Percentiles rank a stretch among this genome's conserved stretches.
phyloP scores from a whole-genome alignment of 495 filamentous ascomycete species.

The Annulohypoxylon stygium region DNA sequence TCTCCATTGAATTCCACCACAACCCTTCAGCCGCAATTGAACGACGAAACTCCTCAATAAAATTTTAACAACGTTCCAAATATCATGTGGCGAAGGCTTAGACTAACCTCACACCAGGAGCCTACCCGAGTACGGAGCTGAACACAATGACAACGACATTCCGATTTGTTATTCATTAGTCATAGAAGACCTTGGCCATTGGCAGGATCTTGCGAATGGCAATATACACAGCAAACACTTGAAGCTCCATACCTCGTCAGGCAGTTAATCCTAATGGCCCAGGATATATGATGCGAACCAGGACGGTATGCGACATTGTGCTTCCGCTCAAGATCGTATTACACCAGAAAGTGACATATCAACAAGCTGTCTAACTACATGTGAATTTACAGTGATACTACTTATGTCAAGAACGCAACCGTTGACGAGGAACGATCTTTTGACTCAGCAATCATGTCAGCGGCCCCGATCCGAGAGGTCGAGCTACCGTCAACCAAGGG shows the following conservation, averaged over 20 bases:
- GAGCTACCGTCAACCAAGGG: not conserved
- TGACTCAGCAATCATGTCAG: not conserved
- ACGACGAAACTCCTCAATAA: not conserved
- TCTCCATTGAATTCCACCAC: not conserved
- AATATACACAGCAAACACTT: constrained; percentile 1
- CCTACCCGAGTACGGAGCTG: not conserved
- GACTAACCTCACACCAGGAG: not conserved
- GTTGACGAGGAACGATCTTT: not conserved
- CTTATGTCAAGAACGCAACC: constrained; percentile 18
- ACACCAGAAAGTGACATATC: constrained; percentile 2
- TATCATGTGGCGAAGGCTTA: not conserved
- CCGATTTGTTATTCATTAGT: not conserved
- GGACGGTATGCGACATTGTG: not conserved
- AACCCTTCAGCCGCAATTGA: not conserved
- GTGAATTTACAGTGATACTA: constrained; percentile 8
- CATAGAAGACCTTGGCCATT: not conserved
- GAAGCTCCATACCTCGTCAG: not conserved
- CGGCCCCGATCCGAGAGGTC: not conserved
- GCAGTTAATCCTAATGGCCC: not conserved
- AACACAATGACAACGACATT: not conserved
- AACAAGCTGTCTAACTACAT: not conserved
- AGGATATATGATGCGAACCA: not conserved
- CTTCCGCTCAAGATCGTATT: not conserved
- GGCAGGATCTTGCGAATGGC: not conserved
- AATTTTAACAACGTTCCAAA: not conserved